Conservation (phyloP, 345 rosid species). For the Gossypium turneri region DNA sequence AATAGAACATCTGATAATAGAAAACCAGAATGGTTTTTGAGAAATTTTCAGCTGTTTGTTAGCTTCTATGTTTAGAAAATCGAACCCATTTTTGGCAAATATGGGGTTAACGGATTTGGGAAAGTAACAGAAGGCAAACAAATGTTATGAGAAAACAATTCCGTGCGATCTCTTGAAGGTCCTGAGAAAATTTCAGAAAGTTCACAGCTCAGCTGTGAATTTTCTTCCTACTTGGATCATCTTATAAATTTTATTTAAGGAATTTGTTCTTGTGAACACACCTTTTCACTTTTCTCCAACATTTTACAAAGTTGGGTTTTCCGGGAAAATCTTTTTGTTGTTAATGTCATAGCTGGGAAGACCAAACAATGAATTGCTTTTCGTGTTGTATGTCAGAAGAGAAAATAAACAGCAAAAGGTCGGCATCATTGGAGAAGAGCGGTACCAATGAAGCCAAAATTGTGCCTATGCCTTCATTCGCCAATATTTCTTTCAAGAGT, state of each 20-base stretch:
- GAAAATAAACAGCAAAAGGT: constrained; percentile 32
- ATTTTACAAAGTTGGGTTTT: neutral
- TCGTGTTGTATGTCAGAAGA: constrained; percentile 52
- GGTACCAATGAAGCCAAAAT: constrained; percentile 34
- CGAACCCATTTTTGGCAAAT: neutral
- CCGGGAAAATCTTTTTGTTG: neutral
- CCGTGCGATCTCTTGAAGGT: neutral
- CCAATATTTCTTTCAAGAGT: constrained; percentile 74
- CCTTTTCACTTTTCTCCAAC: neutral
- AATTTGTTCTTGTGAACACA: neutral
- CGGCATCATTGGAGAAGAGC: constrained; percentile 46
- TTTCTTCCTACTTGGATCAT: neutral
- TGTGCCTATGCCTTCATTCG: constrained; percentile 42
- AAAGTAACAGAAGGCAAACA: neutral
- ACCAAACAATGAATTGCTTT: constrained; percentile 46
- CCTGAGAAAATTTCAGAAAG: neutral
- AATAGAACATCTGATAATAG: neutral
- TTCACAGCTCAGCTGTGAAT: neutral
- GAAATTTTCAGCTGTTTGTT: neutral
- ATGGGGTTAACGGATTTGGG: neutral
- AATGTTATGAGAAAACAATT: neutral
- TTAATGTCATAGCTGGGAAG: neutral
- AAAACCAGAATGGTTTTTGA: neutral
- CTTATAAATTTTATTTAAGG: neutral
- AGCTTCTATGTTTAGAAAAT: neutral